Conservation (phyloP, 352 stramenopile genomes). For the Phytopythium vexans region DNA sequence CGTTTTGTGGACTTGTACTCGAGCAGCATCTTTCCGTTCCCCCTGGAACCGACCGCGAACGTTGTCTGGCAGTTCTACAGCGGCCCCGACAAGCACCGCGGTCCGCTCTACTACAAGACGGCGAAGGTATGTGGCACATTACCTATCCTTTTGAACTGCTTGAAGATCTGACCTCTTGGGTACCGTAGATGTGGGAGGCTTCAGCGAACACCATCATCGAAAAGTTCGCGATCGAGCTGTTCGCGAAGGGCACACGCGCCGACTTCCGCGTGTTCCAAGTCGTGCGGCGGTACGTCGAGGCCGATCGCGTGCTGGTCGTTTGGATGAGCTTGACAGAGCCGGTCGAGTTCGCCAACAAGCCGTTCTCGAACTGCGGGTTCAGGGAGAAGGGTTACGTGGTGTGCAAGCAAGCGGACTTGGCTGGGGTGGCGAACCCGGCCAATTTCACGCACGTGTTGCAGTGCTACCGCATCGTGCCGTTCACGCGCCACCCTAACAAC, state of each 20-base stretch:
- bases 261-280: slow-evolving; percentile 35
- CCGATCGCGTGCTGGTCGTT: slow-evolving; percentile 31
- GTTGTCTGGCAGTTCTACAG: slow-evolving; percentile 15
- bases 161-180: not conserved
- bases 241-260: slow-evolving; percentile 26
- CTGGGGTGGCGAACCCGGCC: no score
- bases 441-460: no score
- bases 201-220: slow-evolving; percentile 33
- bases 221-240: slow-evolving; percentile 30
- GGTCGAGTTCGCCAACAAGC: slow-evolving; percentile 32
- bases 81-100: slow-evolving; percentile 13
- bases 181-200: slow-evolving; percentile 10
- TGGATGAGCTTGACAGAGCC: slow-evolving; percentile 34
- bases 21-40: slow-evolving; percentile 12
- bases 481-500: no score
- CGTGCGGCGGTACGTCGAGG: slow-evolving; percentile 28
- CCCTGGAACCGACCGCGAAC: slow-evolving; percentile 1
- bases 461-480: no score
- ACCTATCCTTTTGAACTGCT: not conserved
- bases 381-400: slow-evolving; percentile 41
- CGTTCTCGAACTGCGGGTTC: slow-evolving; percentile 32
- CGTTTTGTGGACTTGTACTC: slow-evolving; percentile 15
- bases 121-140: slow-evolving; percentile 11
- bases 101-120: slow-evolving; percentile 13
- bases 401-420: slow-evolving; percentile 1